Evolutionary conservation across 805 yeast genomes (phyloP), one percentile per base, ranked within the genome.

Genomic region (Wickerhamomyces subpelliculosus): DNA sequence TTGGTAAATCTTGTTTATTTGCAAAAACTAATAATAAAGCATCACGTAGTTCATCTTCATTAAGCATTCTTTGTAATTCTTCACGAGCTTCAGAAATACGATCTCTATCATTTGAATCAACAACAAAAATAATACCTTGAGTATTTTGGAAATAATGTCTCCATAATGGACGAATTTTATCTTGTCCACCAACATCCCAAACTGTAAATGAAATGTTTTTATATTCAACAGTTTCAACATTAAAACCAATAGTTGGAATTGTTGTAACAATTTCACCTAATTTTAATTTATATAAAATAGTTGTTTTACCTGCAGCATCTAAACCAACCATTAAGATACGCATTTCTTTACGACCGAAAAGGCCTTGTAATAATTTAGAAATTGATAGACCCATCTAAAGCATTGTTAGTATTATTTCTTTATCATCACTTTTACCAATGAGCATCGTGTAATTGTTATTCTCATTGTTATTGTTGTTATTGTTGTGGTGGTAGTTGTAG

Each of bases 181-280:
- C 96, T 75, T 90, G 97, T 78, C 97, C 97, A 84, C 97, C 97
- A 55, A 89, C 96, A 78, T 90, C 97, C 97, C 97, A 88, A 49
- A 88, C 96, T 44, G 96, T 87, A 72, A 88, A 88, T 32, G 95
- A 83, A 67, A 88, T 86, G 80, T 88, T 88, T 73, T 88, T 88
- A 76, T 88, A 87, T 73, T 88, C 96, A 58, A 88, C 96, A 45
- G 96, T 88, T 71, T 88, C 97, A 54, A 88, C 97, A 66, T 88
- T 88, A 80, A 88, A 88, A 59, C 97, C 96, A 66, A 88, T 87
- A 51, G 96, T 88, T 67, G 96, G 96, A 60, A 87, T 88, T 36
- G 96, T 88, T 57, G 95, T 87, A 60, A 88, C 95, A 58, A 88
- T 86, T 73, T 88, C 96, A 62, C 96, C 96, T 56, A 88, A 78